A percentile compares a stretch with the other conserved stretches of the same genome.
Conservation (phyloP, 2,329 filamentous ascomycete genomes). For the Xylariaceae sp. region DNA sequence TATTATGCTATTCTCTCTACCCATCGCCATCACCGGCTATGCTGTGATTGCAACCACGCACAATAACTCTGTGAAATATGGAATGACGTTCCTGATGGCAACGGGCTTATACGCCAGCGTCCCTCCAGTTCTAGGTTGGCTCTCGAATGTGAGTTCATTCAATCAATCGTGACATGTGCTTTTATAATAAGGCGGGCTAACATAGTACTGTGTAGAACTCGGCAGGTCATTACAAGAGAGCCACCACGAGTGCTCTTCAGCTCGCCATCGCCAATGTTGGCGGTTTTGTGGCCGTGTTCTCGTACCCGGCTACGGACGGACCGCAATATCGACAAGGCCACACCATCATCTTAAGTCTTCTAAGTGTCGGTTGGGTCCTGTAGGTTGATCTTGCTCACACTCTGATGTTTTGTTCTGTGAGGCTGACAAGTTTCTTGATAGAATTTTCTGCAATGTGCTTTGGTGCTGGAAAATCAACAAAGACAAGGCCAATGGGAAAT, state of each 20-base stretch:
- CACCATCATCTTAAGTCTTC: constrained; percentile 54
- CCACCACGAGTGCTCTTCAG: constrained; percentile 62
- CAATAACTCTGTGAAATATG: constrained; percentile 51
- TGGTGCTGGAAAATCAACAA: constrained; percentile 61
- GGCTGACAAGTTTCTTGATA: constrained; percentile 29
- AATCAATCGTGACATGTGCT: background rate
- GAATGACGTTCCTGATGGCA: constrained; percentile 65
- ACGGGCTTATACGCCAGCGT: constrained; percentile 61
- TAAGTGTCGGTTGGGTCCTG: constrained; percentile 62
- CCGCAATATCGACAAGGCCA: constrained; percentile 60
- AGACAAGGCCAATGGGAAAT: constrained; percentile 58
- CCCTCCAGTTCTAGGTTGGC: constrained; percentile 61
- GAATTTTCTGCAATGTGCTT: constrained; percentile 56
- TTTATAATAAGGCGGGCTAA: constrained; percentile 13
- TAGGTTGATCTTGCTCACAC: constrained; percentile 37
- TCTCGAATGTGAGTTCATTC: constrained; percentile 45
- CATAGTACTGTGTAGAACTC: constrained; percentile 44
- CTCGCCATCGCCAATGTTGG: constrained; percentile 64
- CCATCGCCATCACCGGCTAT: constrained; percentile 62
- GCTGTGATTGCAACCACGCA: constrained; percentile 59
- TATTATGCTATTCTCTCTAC: constrained; percentile 60
- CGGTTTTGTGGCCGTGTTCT: constrained; percentile 62
- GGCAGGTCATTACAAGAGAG: constrained; percentile 66
- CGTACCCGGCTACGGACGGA: constrained; percentile 54
- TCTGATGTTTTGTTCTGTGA: no score